Percentiles rank a stretch among this genome's conserved stretches.
These are phyloP conservation scores for Aureobasidium sp. DNA, from an alignment of 2,329 filamentous ascomycete genomes.

Conservation along the genomic window DNA sequence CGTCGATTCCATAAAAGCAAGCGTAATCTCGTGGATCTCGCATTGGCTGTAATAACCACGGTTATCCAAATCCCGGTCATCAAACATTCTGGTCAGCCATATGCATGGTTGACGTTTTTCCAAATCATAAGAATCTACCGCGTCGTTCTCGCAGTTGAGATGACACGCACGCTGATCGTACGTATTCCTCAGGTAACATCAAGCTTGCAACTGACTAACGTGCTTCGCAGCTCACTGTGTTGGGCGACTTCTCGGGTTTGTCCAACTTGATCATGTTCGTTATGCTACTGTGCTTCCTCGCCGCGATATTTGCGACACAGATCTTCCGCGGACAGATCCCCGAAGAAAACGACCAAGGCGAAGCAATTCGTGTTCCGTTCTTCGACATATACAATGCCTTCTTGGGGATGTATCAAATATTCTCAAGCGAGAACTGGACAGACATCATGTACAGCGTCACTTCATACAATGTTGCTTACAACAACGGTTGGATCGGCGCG, in stretches of 20 bases:
- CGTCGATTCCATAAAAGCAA: slow-evolving; percentile 65
- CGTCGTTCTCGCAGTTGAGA: slow-evolving; percentile 77
- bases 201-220: not conserved
- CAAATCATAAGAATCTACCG: slow-evolving; percentile 90
- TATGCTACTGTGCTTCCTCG: slow-evolving; percentile 88
- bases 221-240: slow-evolving; percentile 52
- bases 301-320: slow-evolving; percentile 87
- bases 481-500: slow-evolving; percentile 87
- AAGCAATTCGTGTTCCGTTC: slow-evolving; percentile 65
- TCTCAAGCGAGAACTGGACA: slow-evolving; percentile 97
- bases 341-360: slow-evolving; percentile 46
- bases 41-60: slow-evolving; percentile 69
- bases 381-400: slow-evolving; percentile 92
- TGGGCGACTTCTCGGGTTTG: slow-evolving; percentile 87
- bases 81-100: slow-evolving; percentile 58
- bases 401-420: slow-evolving; percentile 91
- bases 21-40: slow-evolving; percentile 72
- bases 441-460: slow-evolving; percentile 76
- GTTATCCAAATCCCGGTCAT: slow-evolving; percentile 82
- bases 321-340: slow-evolving; percentile 85
- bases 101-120: slow-evolving; percentile 85
- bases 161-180: slow-evolving; percentile 78
- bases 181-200: slow-evolving; percentile 14
- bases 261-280: slow-evolving; percentile 93
- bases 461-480: slow-evolving; percentile 51